Evolutionary conservation across 441 rosid species (phyloP).

Genomic region (Pelargonium australe): DNA sequence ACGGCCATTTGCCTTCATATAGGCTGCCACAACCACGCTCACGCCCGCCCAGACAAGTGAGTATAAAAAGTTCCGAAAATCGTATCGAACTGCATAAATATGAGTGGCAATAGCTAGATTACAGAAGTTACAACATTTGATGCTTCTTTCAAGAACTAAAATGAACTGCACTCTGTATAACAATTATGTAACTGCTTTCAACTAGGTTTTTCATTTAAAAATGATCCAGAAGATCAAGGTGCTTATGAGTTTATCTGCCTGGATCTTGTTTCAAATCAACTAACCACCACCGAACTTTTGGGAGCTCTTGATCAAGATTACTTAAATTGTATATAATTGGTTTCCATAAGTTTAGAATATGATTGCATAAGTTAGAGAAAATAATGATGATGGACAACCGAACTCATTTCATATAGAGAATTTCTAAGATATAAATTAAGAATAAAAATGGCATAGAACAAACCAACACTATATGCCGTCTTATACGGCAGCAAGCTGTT

Average conservation of each 20-base stretch:
- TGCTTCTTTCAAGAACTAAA: too few relatives aligned
- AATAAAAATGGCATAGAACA: not conserved
- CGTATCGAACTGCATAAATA: slow-evolving; percentile 41
- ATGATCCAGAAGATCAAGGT: not conserved
- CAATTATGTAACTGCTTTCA: not conserved
- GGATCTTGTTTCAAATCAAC: not conserved
- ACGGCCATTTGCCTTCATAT: slow-evolving; percentile 2
- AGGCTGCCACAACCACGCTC: not conserved
- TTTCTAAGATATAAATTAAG: not conserved
- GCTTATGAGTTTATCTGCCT: not conserved
- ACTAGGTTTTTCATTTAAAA: not conserved
- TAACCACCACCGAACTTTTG: not conserved
- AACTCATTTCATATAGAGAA: not conserved
- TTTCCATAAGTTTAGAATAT: not conserved
- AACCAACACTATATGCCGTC: not conserved
- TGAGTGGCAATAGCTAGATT: not conserved
- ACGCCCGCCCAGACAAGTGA: not conserved
- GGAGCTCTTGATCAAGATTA: not conserved
- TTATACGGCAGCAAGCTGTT: not conserved
- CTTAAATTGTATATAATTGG: not conserved
- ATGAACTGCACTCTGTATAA: not conserved
- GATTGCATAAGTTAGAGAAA: not conserved
- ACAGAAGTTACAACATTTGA: not conserved
- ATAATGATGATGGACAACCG: not conserved
- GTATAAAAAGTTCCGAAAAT: not conserved